Conservation (phyloP, 805 yeast species). For the Starmerella cellae region DNA sequence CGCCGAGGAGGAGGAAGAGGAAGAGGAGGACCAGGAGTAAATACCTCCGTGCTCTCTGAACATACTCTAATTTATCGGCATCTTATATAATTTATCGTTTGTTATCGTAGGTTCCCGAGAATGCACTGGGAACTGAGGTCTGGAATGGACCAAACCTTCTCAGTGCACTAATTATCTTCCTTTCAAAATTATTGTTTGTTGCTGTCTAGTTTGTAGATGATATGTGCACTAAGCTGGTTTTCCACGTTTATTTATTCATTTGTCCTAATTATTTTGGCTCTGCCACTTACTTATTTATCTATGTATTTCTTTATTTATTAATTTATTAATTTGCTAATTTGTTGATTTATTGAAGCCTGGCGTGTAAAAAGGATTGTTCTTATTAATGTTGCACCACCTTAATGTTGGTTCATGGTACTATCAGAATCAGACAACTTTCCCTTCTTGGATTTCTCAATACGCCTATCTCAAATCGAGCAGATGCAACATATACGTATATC, state of each 20-base stretch:
- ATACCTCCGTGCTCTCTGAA: not conserved
- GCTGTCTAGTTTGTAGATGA: not conserved
- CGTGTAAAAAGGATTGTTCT: no score
- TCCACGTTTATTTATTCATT: not conserved
- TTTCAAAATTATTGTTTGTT: not conserved
- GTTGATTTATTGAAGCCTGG: no score
- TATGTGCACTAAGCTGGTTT: not conserved
- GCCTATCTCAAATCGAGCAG: no score
- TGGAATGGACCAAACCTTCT: conserved; percentile 4
- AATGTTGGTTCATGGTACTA: no score
- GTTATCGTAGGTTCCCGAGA: conserved; percentile 20
- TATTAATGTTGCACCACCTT: no score
- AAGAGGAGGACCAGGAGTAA: conserved; percentile 26
- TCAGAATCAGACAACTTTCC: no score
- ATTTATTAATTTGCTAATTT: not conserved
- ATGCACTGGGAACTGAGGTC: conserved; percentile 22
- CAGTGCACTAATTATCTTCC: not conserved
- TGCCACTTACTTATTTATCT: not conserved
- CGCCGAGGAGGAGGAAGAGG: conserved; percentile 29
- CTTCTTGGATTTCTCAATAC: no score
- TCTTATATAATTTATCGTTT: conserved; percentile 8
- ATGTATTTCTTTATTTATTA: not conserved
- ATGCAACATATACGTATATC: no score
- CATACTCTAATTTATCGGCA: not conserved
- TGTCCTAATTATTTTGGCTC: not conserved